Evolutionary conservation across 495 filamentous ascomycete genomes (phyloP).

Genomic region (Chaetomium fimeti): DNA sequence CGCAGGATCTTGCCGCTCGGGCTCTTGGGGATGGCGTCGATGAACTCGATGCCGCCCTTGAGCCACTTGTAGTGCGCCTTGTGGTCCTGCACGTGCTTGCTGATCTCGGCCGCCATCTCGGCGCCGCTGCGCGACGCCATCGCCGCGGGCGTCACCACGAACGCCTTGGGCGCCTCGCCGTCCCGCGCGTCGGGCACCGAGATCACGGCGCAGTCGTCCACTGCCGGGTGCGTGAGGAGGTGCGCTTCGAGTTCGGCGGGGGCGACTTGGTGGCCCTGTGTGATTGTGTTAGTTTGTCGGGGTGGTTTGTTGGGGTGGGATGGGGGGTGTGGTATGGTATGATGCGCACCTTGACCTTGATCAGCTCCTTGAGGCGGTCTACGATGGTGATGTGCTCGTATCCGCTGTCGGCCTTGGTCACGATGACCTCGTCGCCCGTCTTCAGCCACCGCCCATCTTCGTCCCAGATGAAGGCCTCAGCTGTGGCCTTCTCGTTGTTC

Average conservation of each 20-base stretch:
- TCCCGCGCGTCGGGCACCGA: constrained; percentile 69
- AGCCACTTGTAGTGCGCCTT: constrained; percentile 90
- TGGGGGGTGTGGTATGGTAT: neutral
- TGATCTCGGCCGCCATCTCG: constrained; percentile 59
- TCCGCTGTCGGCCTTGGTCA: constrained; percentile 60
- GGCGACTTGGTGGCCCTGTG: constrained; percentile 81
- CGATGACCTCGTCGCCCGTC: constrained; percentile 81
- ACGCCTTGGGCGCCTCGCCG: constrained; percentile 86
- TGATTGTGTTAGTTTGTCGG: neutral
- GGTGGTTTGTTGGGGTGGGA: neutral
- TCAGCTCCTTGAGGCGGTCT: constrained; percentile 89
- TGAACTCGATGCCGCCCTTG: constrained; percentile 78
- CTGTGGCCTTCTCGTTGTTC: constrained; percentile 77
- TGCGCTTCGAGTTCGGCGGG: constrained; percentile 90
- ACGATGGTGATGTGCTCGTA: constrained; percentile 81
- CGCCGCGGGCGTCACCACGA: constrained; percentile 69
- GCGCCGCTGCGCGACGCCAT: constrained; percentile 56
- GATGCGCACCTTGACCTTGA: constrained; percentile 79
- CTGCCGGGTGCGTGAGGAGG: constrained; percentile 74
- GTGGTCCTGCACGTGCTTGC: constrained; percentile 74
- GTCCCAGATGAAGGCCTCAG: constrained; percentile 74
- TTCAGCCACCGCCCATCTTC: constrained; percentile 73
- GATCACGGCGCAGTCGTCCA: constrained; percentile 83
- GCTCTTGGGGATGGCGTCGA: constrained; percentile 78
- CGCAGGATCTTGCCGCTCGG: constrained; percentile 91